Percentiles rank a stretch among this genome's conserved stretches.
phyloP scores from a whole-genome alignment of 768 basidiomycete genomes.

The Rhodotorula diobovata region DNA sequence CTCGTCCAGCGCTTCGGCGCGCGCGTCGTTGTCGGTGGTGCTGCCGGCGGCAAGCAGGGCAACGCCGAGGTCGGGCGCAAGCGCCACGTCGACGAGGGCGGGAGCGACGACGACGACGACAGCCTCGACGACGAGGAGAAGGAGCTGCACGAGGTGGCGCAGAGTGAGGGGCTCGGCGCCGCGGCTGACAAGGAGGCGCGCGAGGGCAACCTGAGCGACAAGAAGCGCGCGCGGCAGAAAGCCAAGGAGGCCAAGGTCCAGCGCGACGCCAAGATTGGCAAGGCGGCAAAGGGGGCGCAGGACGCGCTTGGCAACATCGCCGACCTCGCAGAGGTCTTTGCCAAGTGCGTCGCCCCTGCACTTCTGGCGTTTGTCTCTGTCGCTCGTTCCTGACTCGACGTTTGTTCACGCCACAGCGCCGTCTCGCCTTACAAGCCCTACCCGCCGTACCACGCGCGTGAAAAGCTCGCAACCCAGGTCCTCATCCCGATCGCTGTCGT shows the following conservation, averaged over 20 bases:
- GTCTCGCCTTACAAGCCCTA: slow-evolving; percentile 47
- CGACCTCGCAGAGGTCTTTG: slow-evolving; percentile 47
- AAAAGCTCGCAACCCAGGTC: slow-evolving; percentile 48
- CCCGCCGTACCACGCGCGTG: slow-evolving; percentile 47
- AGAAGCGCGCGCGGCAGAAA: slow-evolving; percentile 34
- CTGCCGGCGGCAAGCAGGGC: slow-evolving; percentile 43
- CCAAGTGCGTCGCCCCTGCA: slow-evolving; percentile 44
- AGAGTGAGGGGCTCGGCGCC: slow-evolving; percentile 23
- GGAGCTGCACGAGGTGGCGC: slow-evolving; percentile 20
- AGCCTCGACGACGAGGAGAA: slow-evolving; percentile 23
- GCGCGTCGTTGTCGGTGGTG: slow-evolving; percentile 45
- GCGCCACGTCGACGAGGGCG: slow-evolving; percentile 11
- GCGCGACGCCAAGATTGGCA: slow-evolving; percentile 47
- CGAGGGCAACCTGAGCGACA: slow-evolving; percentile 45
- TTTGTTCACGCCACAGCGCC: slow-evolving; percentile 40
- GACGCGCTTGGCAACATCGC: slow-evolving; percentile 48
- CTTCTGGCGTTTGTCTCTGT: neutral
- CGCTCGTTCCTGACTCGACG: neutral
- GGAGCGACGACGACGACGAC: slow-evolving; percentile 37
- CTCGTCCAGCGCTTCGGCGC: slow-evolving; percentile 40
- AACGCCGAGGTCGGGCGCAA: slow-evolving; percentile 42
- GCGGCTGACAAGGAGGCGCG: slow-evolving; percentile 41
- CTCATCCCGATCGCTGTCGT: slow-evolving; percentile 44
- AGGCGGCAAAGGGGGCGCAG: slow-evolving; percentile 48
- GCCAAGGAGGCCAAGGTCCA: slow-evolving; percentile 44